Evolutionary conservation across 2,329 filamentous ascomycete genomes (phyloP).

Genomic region (Onygenales sp.): DNA sequence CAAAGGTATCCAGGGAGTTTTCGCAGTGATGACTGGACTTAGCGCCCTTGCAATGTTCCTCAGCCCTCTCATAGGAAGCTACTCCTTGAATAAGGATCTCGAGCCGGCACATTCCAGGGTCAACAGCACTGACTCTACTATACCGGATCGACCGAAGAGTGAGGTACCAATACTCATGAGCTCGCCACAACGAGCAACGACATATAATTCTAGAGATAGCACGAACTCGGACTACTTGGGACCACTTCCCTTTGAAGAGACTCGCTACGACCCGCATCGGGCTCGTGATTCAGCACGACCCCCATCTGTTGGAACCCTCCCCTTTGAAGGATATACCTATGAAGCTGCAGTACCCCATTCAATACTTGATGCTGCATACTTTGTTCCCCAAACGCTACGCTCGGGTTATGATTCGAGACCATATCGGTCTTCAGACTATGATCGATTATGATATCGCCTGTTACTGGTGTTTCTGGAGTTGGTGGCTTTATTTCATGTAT

Average conservation of each 20-base stretch:
- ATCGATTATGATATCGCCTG: neutral
- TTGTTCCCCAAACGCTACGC: neutral
- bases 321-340: neutral
- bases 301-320: neutral
- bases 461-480: neutral
- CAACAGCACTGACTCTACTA: neutral
- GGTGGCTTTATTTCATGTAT: no score
- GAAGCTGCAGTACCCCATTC: neutral
- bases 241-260: no score
- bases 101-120: neutral
- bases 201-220: neutral
- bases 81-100: conserved; percentile 1
- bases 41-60: conserved; percentile 3
- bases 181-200: neutral
- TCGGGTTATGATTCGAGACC: neutral
- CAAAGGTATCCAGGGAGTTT: conserved; percentile 1
- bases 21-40: conserved; percentile 1
- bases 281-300: no score
- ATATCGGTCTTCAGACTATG: neutral
- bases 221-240: neutral
- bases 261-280: no score
- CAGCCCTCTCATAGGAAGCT: neutral
- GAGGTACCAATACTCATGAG: neutral
- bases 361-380: neutral
- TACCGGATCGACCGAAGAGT: neutral